phyloP scores from a whole-genome alignment of 2,329 filamentous ascomycete genomes.

The Botrytis hyacinthi region DNA sequence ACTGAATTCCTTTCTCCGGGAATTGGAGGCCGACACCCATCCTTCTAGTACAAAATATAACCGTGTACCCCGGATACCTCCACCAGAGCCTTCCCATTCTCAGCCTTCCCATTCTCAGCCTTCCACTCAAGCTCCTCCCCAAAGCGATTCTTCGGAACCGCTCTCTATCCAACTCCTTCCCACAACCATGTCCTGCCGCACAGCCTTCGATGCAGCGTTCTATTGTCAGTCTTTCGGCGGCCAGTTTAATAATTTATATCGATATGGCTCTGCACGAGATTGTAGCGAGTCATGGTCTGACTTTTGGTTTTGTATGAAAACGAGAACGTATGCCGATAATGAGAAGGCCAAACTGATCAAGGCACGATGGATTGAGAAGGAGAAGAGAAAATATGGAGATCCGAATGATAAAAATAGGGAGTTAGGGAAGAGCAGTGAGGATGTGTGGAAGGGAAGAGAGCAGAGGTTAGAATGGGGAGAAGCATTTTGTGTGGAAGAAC shows the following conservation, averaged over 20 bases:
- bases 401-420: constrained; percentile 52
- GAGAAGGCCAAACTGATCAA: constrained; percentile 52
- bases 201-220: constrained; percentile 89
- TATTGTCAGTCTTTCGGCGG: constrained; percentile 90
- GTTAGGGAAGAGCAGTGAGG: constrained; percentile 73
- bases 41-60: constrained; percentile 34
- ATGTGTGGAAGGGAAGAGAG: constrained; percentile 79
- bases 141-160: constrained; percentile 36
- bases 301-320: constrained; percentile 98
- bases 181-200: constrained; percentile 80
- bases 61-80: constrained; percentile 29
- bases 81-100: constrained; percentile 7
- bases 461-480: constrained; percentile 52
- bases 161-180: constrained; percentile 72
- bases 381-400: constrained; percentile 56
- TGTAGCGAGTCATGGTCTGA: constrained; percentile 88
- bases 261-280: constrained; percentile 71
- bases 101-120: neutral
- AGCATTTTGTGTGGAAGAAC: constrained; percentile 29
- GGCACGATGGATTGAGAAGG: constrained; percentile 42
- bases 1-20: constrained; percentile 38
- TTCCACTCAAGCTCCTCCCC: constrained; percentile 22
- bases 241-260: constrained; percentile 89
- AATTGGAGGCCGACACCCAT: constrained; percentile 35
- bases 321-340: constrained; percentile 59